Conservation (phyloP, 139 green algal species). For the Volvox africanus region DNA sequence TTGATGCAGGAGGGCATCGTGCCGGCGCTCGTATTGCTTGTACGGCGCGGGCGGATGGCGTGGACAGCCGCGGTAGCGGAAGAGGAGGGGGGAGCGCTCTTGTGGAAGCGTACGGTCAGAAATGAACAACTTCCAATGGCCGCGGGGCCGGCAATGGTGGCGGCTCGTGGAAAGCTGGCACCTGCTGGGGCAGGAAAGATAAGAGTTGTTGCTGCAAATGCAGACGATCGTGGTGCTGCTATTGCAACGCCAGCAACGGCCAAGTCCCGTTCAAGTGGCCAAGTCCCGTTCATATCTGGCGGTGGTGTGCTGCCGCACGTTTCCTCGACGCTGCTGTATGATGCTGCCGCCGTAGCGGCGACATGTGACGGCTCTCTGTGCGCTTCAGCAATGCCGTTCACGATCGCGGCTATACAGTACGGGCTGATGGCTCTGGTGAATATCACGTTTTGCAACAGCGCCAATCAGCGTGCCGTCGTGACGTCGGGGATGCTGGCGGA, state of each 20-base stretch:
- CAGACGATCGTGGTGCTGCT: too few relatives aligned
- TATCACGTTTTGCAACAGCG: slow-evolving; percentile 7
- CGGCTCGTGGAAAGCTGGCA: too few relatives aligned
- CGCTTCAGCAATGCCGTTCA: slow-evolving; percentile 2
- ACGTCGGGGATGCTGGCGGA: background rate
- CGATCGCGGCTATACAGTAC: background rate
- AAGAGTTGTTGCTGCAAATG: too few relatives aligned
- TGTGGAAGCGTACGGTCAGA: background rate
- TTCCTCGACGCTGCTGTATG: background rate
- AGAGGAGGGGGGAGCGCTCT: background rate
- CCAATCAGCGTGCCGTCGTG: background rate
- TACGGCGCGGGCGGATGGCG: background rate
- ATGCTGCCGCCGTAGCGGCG: background rate
- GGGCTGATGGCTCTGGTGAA: slow-evolving; percentile 41
- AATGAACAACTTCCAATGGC: too few relatives aligned
- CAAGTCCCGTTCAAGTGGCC: too few relatives aligned
- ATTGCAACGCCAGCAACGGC: too few relatives aligned
- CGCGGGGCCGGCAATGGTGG: too few relatives aligned
- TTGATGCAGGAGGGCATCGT: slow-evolving; percentile 20
- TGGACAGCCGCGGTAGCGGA: background rate
- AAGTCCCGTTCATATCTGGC: too few relatives aligned
- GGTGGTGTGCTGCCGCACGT: background rate
- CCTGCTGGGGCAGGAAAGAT: too few relatives aligned
- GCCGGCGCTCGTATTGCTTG: background rate
- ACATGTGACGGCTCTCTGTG: background rate